Base-by-base conservation (phyloP, 2,329 filamentous ascomycete species). In the Sporothrix phasma region DNA sequence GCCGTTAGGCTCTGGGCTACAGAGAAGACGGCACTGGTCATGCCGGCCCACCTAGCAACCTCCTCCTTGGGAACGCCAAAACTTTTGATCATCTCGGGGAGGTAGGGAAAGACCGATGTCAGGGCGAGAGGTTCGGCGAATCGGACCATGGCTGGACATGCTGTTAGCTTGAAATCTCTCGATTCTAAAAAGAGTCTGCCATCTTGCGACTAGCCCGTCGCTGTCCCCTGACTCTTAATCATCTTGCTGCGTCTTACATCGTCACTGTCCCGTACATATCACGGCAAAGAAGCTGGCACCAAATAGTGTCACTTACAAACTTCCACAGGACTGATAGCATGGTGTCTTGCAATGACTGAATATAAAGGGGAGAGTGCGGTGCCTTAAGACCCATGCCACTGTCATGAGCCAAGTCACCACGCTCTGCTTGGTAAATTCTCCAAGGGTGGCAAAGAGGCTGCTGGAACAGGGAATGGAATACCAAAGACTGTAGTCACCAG, bases 81-180 rank as follows among this genome's bases (percentile, higher is more conserved):
- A 72, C 85, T 88, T 69, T 87, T 82, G 64, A 96, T 88, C 89
- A 96, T 94, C 75, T 92, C 89, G 11, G 89, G 89, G 68, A 88
- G 80, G 69, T 80, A 82, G 72, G 88, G 88, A 66, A 87, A 87
- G 67, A 90, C 84, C 26, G 87, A 89, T 15, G 88, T 90, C 69
- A 89, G 78, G 7, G 88, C 83, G 66, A 88, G 76, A 8, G 89
- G 89, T 73, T 93, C 89, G 66, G 89, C 87, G 71, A 93, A 88
- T 71, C 89, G 83, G 72, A 88, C 90, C 77, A 91, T 81, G 73
- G 88, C 89, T 91, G 69, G 37, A 19, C 2, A 17, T 26, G 53
- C 26, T 47, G 49, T 31, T 24, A 39, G 19, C 8, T n/a, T n/a
- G n/a, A n/a, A 26, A 24, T 15, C 6, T 17, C 6, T 19, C 29